Conservation (phyloP, 306 rosid species). For the Biancaea sappan region DNA sequence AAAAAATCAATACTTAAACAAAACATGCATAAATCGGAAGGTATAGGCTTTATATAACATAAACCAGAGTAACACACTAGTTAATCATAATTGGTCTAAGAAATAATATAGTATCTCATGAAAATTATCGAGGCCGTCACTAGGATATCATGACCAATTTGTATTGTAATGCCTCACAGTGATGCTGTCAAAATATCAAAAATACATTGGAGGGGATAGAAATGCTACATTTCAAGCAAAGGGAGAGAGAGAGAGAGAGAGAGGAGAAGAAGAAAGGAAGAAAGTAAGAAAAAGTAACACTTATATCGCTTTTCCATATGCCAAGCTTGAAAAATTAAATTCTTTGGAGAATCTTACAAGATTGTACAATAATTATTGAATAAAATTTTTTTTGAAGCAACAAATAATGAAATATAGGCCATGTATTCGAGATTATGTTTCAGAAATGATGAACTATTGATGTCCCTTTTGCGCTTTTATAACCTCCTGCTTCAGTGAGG, state of each 20-base stretch:
- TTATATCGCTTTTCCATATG: slow-evolving; percentile 11
- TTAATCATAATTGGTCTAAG: too few relatives aligned
- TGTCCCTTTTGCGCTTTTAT: slow-evolving; percentile 26
- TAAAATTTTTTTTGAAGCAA: not conserved
- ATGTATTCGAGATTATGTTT: slow-evolving; percentile 2
- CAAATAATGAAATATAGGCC: not conserved
- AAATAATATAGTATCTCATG: too few relatives aligned
- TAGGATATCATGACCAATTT: not conserved
- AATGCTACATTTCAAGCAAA: too few relatives aligned
- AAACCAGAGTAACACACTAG: too few relatives aligned
- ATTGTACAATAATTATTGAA: slow-evolving; percentile 29
- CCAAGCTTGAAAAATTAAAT: slow-evolving; percentile 22
- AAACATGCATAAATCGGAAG: too few relatives aligned
- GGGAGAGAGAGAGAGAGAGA: too few relatives aligned
- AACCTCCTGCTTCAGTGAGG: slow-evolving; percentile 57
- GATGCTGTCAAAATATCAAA: slow-evolving; percentile 21
- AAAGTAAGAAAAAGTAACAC: too few relatives aligned
- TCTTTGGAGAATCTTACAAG: slow-evolving; percentile 11
- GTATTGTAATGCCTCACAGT: not conserved
- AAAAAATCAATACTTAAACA: too few relatives aligned
- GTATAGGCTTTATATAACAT: too few relatives aligned
- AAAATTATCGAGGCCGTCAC: too few relatives aligned
- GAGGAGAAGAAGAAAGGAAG: too few relatives aligned
- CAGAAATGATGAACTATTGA: slow-evolving; percentile 34
- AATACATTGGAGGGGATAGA: not conserved